These are phyloP conservation scores for Talaromyces albobiverticillius DNA, from an alignment of 2,329 filamentous ascomycete genomes.

Conservation along the genomic window DNA sequence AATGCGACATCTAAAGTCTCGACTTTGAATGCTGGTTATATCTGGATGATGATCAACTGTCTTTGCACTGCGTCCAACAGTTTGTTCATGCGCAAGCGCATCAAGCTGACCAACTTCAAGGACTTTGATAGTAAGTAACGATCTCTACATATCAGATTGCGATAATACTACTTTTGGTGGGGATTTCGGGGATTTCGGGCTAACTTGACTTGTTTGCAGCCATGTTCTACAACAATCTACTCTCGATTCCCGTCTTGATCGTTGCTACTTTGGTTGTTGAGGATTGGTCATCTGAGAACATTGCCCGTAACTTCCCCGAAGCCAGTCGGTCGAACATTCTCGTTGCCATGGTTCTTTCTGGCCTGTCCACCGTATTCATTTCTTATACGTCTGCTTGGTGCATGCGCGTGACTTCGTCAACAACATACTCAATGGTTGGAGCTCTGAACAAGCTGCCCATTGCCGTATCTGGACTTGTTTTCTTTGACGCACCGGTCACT, in stretches of 20 bases:
- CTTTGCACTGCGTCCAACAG: slow-evolving; percentile 89
- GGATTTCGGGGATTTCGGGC: slow-evolving; percentile 9
- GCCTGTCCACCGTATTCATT: slow-evolving; percentile 91
- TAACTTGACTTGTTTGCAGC: slow-evolving; percentile 52
- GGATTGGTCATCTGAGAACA: slow-evolving; percentile 86
- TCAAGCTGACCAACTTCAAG: slow-evolving; percentile 99
- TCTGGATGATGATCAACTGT: slow-evolving; percentile 98
- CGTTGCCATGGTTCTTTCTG: slow-evolving; percentile 89
- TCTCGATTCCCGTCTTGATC: slow-evolving; percentile 90
- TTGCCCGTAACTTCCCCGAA: slow-evolving; percentile 83
- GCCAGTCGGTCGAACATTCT: slow-evolving; percentile 76
- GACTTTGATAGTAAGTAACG: slow-evolving; percentile 89
- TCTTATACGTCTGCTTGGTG: slow-evolving; percentile 99
- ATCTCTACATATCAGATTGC: neutral
- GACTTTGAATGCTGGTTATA: slow-evolving; percentile 88
- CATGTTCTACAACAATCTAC: slow-evolving; percentile 99
- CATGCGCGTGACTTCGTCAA: slow-evolving; percentile 93
- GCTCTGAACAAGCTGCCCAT: slow-evolving; percentile 97
- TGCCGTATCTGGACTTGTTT: slow-evolving; percentile 84
- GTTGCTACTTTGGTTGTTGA: slow-evolving; percentile 78
- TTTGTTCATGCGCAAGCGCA: slow-evolving; percentile 93
- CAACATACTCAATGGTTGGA: slow-evolving; percentile 98
- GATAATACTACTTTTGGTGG: too few relatives aligned
- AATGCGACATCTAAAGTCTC: slow-evolving; percentile 74
- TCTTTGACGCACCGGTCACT: slow-evolving; percentile 93